These are phyloP conservation scores for Paecilomyces variotii DNA, from an alignment of 2,329 filamentous ascomycete genomes.

Conservation along the genomic window DNA sequence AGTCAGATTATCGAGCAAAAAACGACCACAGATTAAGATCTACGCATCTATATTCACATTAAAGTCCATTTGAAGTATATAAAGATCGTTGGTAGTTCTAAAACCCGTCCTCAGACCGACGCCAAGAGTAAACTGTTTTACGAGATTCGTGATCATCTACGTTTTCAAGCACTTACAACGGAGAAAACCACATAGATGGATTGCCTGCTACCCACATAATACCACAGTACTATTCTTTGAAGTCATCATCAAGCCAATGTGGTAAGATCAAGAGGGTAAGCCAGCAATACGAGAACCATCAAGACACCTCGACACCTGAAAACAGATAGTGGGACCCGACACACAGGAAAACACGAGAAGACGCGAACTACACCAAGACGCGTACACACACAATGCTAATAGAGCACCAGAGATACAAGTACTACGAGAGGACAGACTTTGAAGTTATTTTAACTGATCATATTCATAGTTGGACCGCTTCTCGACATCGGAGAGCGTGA, in stretches of 20 bases:
- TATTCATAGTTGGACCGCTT: not conserved
- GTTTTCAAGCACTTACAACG: not conserved
- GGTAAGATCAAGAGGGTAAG: not conserved
- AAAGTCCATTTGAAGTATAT: not conserved
- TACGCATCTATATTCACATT: not conserved
- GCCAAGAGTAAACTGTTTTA: not conserved
- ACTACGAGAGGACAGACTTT: not conserved
- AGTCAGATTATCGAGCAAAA: not conserved
- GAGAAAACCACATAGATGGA: not conserved
- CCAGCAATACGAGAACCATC: not conserved
- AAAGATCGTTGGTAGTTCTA: not conserved
- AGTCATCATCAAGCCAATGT: not conserved
- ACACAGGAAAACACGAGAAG: not conserved
- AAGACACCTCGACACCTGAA: not conserved
- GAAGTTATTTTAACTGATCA: not conserved
- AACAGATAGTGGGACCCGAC: not conserved
- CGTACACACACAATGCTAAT: not conserved
- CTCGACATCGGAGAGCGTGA: not conserved
- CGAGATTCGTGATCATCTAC: not conserved
- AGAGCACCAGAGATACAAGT: not conserved
- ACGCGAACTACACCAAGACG: not conserved
- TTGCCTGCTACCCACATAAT: not conserved
- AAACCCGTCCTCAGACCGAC: not conserved
- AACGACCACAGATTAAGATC: not conserved
- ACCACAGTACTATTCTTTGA: not conserved